Evolutionary conservation across 768 basidiomycete genomes (phyloP), one percentile per base, ranked within the genome.

Genomic region (Tulasnella sp.): DNA sequence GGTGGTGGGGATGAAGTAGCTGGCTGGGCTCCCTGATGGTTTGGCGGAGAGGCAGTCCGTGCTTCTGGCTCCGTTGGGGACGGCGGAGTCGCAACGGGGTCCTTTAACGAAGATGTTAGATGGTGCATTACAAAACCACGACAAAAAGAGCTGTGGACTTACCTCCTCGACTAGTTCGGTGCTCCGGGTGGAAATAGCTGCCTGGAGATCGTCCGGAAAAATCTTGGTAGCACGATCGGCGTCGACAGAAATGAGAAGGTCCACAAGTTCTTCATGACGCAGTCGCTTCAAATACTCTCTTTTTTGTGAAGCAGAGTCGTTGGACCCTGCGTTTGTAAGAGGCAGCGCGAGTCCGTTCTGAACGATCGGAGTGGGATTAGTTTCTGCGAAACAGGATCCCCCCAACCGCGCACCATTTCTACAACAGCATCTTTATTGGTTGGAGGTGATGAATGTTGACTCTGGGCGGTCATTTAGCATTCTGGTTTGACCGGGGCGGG

Each of bases 211-310:
- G 23, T 71, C 44, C 15, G 77, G 79, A 90, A 18, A 90, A 89
- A 85, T 93, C 88, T 11, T 89, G 83, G 81, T 93, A 91, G 81
- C 92, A 90, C 48, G 87, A 87, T 79, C 94, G 86, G 82, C 91
- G 93, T 81, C 81, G 48, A 81, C 42, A 39, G 75, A 77, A 5
- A 81, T 67, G n/a, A 82, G 75, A 13, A 94, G 89, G 81, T 93
- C 93, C 82, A 94, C 92, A 82, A 94, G 87, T 84, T 93, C 91
- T 69, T 88, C 87, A 29, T 87, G 89, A 32, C 90, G 87, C 10
- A 94, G 86, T 57, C 35, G 23, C 26, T 26, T 37, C 13, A 55
- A 26, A 23, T 39, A 37, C 16, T 75, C 46, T 75, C 55, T 51
- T 37, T 48, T 29, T 10, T 29, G 44, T 15, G 74, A 39, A n/a